Percentiles rank a stretch among this genome's conserved stretches.
Conservation (phyloP, 1,284 basidiomycete species). For the Cronartium quercuum region DNA sequence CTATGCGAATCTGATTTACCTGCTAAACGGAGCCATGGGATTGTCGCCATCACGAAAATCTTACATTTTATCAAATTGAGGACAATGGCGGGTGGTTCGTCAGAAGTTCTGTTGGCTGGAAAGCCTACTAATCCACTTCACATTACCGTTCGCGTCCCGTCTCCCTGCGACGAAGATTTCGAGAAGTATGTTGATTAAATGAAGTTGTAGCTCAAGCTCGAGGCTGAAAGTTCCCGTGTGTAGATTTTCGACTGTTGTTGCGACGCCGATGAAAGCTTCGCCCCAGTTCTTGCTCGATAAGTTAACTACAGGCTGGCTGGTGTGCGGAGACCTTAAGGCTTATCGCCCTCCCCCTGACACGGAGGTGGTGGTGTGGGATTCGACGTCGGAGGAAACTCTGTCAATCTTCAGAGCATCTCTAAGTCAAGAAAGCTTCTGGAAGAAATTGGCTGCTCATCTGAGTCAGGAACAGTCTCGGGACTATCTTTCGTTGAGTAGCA, state of each 20-base stretch:
- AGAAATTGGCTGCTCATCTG: slow-evolving; percentile 49
- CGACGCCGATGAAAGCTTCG: slow-evolving; percentile 1
- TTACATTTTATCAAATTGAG: slow-evolving; percentile 75
- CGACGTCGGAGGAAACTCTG: slow-evolving; percentile 59
- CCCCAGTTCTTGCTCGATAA: slow-evolving; percentile 64
- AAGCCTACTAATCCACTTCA: slow-evolving; percentile 71
- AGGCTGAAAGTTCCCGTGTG: neutral
- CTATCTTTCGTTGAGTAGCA: slow-evolving; percentile 44
- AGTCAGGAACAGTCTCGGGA: slow-evolving; percentile 49
- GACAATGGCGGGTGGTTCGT: slow-evolving; percentile 61
- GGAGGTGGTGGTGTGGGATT: slow-evolving; percentile 57
- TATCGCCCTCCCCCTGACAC: slow-evolving; percentile 54
- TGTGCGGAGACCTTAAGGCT: slow-evolving; percentile 62
- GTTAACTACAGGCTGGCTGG: slow-evolving; percentile 72
- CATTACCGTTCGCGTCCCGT: slow-evolving; percentile 47
- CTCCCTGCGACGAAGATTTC: neutral
- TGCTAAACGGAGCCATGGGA: slow-evolving; percentile 57
- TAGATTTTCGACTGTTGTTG: slow-evolving; percentile 11
- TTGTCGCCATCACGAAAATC: slow-evolving; percentile 67
- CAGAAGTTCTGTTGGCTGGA: slow-evolving; percentile 67
- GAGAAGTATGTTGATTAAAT: slow-evolving; percentile 4
- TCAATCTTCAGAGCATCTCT: slow-evolving; percentile 58
- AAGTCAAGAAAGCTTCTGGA: slow-evolving; percentile 59
- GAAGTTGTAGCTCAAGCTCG: neutral
- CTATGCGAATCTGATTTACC: slow-evolving; percentile 65